Base-by-base conservation (phyloP, 2,329 filamentous ascomycete species). In the Ophiostoma quercus region DNA sequence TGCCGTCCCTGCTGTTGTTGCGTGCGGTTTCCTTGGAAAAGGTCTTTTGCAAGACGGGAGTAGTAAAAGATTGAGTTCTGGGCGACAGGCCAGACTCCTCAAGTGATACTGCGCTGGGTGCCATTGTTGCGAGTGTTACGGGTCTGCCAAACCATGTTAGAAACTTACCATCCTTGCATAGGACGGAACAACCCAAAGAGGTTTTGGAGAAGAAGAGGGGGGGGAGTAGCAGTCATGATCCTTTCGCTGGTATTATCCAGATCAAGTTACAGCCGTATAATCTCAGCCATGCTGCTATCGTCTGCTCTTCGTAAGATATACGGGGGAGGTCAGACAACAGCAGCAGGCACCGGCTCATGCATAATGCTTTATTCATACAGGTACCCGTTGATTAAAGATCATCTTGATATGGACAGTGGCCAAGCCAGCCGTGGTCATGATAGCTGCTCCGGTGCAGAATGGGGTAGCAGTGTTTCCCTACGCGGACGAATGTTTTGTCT, bases 141-240 rank as follows among this genome's bases (percentile, higher is more conserved):
- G 57, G 57, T 34, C 57, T 62, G 14, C 16, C 16, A 16, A 62
- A 32, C 3, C 12, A 19, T 57, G 57, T 62, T 62, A 62, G 57
- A 62, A 62, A 62, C 14, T 19, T 7, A 12, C 12, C 7, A 29
- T 19, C 57, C 57, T 25, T 62, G 3, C 4, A 19, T 34, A 34
- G 57, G 57, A 62, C 29, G 57, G 16, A n/a, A 57, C 51, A 57
- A 34, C 34, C 34, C 34, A 19, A 7, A 62, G 14, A 47, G 14
- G 12, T 41, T 41, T 14, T 41, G 39, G 11, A 41, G 12, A 60
- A 9, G n/a, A 29, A 79, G 73, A 75, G 39, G 69, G 76, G 75
- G 78, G 78, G 78, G 76, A 79, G 85, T 86, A 86, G 92, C 92
- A 96, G 95, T 92, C 92, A 96, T 96, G 92, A 95, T 96, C 90